Evolutionary conservation across 164 flowering plant species (phyloP).

Genomic region (Akebia trifoliata): DNA sequence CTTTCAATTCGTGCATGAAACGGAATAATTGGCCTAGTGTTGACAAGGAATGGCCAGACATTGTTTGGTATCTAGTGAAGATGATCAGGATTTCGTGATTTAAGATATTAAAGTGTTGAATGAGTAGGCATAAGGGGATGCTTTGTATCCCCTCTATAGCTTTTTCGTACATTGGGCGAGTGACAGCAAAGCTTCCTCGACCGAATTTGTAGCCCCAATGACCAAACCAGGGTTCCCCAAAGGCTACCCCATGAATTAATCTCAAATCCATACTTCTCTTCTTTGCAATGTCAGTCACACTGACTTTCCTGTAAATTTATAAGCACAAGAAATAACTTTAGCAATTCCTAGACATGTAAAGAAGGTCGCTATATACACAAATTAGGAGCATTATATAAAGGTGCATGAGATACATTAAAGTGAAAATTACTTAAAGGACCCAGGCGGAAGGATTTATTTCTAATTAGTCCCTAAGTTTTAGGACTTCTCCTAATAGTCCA

Average conservation of each 20-base stretch:
- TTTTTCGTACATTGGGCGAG: slow-evolving; percentile 50
- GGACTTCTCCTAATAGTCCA: too few relatives aligned
- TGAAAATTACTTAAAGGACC: too few relatives aligned
- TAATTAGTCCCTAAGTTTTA: too few relatives aligned
- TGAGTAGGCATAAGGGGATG: slow-evolving; percentile 51
- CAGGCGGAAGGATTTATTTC: too few relatives aligned
- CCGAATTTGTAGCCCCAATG: slow-evolving; percentile 85
- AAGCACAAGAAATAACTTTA: neutral
- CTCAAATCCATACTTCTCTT: slow-evolving; percentile 81
- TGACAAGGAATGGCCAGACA: slow-evolving; percentile 48
- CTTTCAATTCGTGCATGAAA: slow-evolving; percentile 66
- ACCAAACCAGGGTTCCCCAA: slow-evolving; percentile 77
- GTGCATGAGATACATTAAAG: too few relatives aligned
- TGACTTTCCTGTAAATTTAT: slow-evolving; percentile 56
- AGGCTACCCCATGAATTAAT: slow-evolving; percentile 67
- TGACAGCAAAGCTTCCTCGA: slow-evolving; percentile 70
- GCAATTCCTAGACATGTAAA: too few relatives aligned
- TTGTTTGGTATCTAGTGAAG: slow-evolving; percentile 50
- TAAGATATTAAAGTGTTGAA: slow-evolving; percentile 28
- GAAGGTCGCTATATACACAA: too few relatives aligned
- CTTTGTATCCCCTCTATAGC: slow-evolving; percentile 63
- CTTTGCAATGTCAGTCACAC: slow-evolving; percentile 55
- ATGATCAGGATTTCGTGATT: slow-evolving; percentile 37
- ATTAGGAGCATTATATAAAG: too few relatives aligned
- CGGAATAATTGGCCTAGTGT: slow-evolving; percentile 60